Evolutionary conservation across 441 rosid genomes (phyloP).

Genomic region (Syzygium malaccense): DNA sequence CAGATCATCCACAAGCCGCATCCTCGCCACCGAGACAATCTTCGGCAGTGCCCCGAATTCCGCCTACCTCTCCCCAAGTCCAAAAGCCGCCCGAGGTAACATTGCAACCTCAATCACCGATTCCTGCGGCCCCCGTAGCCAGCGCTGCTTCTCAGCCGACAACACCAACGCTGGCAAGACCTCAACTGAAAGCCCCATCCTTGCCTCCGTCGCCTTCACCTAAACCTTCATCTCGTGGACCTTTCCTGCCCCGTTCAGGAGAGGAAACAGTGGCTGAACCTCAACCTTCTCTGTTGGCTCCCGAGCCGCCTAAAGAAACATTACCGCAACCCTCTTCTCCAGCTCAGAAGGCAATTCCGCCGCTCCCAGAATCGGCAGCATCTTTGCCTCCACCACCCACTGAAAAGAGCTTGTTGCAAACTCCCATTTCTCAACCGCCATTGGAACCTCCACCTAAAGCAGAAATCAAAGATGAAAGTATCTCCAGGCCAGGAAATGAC

Average conservation of each 20-base stretch:
- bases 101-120: constrained; percentile 11
- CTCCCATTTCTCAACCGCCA: not conserved
- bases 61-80: not conserved
- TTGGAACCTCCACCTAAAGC: not conserved
- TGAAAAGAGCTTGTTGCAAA: not conserved
- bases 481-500: not conserved
- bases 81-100: not conserved
- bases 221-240: constrained; percentile 6
- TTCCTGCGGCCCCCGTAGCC: constrained; percentile 12
- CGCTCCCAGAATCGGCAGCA: not conserved
- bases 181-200: constrained; percentile 1
- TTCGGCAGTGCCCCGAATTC: not conserved
- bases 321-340: constrained; percentile 23
- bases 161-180: constrained; percentile 8
- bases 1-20: not conserved
- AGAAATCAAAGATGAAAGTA: not conserved
- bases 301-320: constrained; percentile 23
- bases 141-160: constrained; percentile 8
- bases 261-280: not conserved
- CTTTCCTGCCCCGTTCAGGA: not conserved
- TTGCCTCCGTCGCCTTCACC: constrained; percentile 21
- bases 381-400: not conserved
- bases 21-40: not conserved
- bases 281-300: constrained; percentile 1
- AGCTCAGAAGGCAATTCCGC: constrained; percentile 6